Evolutionary conservation across 768 basidiomycete genomes (phyloP), one percentile per base, ranked within the genome.

Genomic region (Kockovaella imperatae): DNA sequence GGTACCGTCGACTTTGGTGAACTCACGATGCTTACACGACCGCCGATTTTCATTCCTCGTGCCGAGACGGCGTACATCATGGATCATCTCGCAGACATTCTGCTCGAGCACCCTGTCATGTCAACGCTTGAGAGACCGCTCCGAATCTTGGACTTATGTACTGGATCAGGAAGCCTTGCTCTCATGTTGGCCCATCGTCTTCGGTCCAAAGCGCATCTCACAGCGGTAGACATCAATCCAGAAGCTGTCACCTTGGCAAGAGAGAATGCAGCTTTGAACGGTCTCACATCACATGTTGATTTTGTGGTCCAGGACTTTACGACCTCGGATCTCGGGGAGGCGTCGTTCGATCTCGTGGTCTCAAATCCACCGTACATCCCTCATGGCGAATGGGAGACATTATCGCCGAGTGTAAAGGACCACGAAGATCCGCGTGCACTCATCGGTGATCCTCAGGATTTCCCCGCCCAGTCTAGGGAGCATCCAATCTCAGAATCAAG

Each of bases 121-220:
- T 11, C 30, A 13, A 24, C 6, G 4, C 13, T 8, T n/a, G 5
- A 5, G 13, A 26, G 30, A 10, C 72, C 73, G 0, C 23, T 77
- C 14, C 74, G 73, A 25, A 70, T 91, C 23, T 75, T 96, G 26
- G 93, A 99, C 73, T 79, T 97, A 36, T 89, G 91, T 68, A 93
- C 90, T 4, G 93, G 93, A 38, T 80, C 87, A 0, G 93, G 86
- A 13, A 90, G 89, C 68, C 90, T 96, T 42, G 85, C 89, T 1
- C 78, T 95, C 34, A 75, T 87, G n/a, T 75, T 97, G 15, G 17
- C 26, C 10, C 42, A 47, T 26, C 30, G 40, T 38, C 17, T 50
- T 13, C 46, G 49, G 20, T 32, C 45, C 11, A 18, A 36, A 6
- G n/a, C 31, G 1, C 30, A 8, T 3, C 31, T 52, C 18, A 35